Conservation (phyloP, 73 alveolate genomes). For the Stentor coeruleus region DNA sequence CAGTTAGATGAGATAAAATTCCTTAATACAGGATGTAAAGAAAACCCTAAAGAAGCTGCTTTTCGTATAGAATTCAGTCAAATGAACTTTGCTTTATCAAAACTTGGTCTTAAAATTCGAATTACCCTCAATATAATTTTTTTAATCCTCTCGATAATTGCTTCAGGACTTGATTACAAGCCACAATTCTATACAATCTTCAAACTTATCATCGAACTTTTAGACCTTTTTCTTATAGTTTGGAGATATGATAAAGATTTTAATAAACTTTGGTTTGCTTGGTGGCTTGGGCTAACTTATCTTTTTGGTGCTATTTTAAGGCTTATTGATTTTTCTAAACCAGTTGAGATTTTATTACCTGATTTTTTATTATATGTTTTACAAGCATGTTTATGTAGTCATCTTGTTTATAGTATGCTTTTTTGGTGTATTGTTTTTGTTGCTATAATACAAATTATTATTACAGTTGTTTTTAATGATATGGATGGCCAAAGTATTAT, state of each 20-base stretch:
- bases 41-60: neutral
- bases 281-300: too few species aligned
- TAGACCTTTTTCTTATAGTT: neutral
- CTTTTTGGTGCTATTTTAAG: too few species aligned
- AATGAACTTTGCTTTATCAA: neutral
- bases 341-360: neutral
- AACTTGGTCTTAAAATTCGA: neutral
- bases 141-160: neutral
- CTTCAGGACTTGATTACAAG: neutral
- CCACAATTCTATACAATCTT: neutral
- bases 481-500: neutral
- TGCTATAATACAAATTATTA: neutral
- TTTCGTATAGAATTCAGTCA: neutral
- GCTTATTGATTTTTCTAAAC: too few species aligned
- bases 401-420: neutral
- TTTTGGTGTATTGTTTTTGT: neutral
- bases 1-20: neutral
- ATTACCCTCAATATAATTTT: neutral
- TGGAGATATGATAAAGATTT: too few species aligned
- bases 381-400: neutral
- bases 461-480: neutral
- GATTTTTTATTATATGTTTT: neutral
- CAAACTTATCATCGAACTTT: neutral
- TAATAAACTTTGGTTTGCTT: too few species aligned
- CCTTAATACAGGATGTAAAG: neutral